Evolutionary conservation across 1,284 basidiomycete species (phyloP).

Genomic region (Omphalotus olearius): DNA sequence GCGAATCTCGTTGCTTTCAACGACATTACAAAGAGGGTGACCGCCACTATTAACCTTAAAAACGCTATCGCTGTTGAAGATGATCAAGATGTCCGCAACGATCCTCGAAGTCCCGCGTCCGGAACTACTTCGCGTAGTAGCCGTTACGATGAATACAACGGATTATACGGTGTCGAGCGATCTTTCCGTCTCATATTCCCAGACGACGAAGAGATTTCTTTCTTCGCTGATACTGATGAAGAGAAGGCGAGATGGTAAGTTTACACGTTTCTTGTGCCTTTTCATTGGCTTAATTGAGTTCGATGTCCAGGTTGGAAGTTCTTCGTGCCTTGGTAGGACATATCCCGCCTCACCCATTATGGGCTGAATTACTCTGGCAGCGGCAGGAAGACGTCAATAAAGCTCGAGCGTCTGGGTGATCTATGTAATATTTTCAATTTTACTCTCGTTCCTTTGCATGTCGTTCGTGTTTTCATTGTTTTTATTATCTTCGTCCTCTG

Average conservation of each 20-base stretch:
- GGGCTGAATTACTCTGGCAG: conserved; percentile 87
- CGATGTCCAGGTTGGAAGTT: conserved; percentile 67
- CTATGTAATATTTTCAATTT: too few relatives aligned
- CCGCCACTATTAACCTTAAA: conserved; percentile 86
- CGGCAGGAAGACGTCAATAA: conserved; percentile 50
- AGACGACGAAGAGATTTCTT: conserved; percentile 77
- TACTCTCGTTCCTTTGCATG: too few relatives aligned
- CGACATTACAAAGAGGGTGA: conserved; percentile 90
- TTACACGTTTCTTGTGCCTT: neutral
- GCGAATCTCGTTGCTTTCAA: conserved; percentile 88
- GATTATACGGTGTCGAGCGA: conserved; percentile 71
- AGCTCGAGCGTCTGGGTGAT: neutral
- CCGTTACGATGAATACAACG: conserved; percentile 64
- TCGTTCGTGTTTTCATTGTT: too few relatives aligned
- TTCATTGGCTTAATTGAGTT: conserved; percentile 9
- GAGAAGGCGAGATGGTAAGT: conserved; percentile 86
- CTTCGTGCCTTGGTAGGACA: conserved; percentile 77
- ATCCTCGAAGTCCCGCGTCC: conserved; percentile 40
- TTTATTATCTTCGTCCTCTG: too few relatives aligned
- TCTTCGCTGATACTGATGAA: conserved; percentile 89
- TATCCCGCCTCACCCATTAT: conserved; percentile 85
- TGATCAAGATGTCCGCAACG: conserved; percentile 52
- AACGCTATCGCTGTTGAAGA: conserved; percentile 80
- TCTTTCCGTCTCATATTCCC: conserved; percentile 87
- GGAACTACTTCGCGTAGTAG: conserved; percentile 30